Evolutionary conservation across 140 eudicot species (phyloP).

Genomic region (Oenanthe javanica): DNA sequence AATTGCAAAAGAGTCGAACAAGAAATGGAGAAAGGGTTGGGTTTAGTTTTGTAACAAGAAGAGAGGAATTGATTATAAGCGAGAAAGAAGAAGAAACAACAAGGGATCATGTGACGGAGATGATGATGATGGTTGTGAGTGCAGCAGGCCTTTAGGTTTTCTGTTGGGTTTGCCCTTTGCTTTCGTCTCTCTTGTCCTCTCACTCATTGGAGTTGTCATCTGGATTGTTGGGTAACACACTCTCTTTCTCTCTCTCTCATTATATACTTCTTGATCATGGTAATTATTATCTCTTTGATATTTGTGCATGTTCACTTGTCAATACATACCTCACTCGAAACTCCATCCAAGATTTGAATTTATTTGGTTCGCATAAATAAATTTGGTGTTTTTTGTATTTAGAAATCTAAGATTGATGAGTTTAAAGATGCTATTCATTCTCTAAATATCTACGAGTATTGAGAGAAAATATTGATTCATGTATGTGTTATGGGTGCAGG

Average conservation of each 20-base stretch:
- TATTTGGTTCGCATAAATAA: neutral
- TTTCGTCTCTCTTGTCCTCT: slow-evolving; percentile 58
- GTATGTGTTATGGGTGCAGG: slow-evolving; percentile 19
- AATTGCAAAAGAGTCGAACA: neutral
- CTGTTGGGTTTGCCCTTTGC: slow-evolving; percentile 87
- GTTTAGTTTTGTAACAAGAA: neutral
- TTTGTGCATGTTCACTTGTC: neutral
- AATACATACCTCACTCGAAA: neutral
- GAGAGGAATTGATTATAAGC: neutral
- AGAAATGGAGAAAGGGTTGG: neutral
- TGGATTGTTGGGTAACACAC: slow-evolving; percentile 76
- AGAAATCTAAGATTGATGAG: neutral
- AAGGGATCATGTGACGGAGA: slow-evolving; percentile 17
- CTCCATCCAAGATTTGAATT: neutral
- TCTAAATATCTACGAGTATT: too few species aligned
- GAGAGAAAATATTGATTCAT: neutral
- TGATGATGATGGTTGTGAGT: slow-evolving; percentile 44
- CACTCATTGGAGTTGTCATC: slow-evolving; percentile 63
- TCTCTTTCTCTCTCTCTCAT: neutral
- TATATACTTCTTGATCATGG: too few species aligned
- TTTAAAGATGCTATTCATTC: neutral
- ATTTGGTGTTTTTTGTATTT: neutral
- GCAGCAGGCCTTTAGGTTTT: slow-evolving; percentile 72
- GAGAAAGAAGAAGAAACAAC: neutral
- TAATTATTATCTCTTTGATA: too few species aligned